Base-by-base conservation (phyloP, 2,329 filamentous ascomycete genomes). In the Pleoardoris graminearum region DNA sequence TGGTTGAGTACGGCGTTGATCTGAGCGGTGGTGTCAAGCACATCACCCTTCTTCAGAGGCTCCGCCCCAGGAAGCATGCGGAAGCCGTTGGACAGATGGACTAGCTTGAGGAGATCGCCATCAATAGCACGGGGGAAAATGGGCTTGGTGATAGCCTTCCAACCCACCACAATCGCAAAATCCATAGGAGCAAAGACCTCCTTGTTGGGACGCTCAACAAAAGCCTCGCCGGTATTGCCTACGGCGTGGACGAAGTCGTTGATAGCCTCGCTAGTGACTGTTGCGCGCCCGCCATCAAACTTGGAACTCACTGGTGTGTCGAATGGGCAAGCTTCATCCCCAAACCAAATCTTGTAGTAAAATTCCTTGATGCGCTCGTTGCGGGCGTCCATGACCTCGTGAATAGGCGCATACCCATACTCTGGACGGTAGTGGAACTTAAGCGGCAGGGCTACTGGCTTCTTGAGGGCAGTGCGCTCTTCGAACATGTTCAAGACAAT, bases 331-430 rank as follows among this genome's bases (percentile, higher is more conserved):
- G 82, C 76, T 68, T 96, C 92, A 54, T 92, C 83, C 36, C 91
- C 94, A 66, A 99, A 99, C 94, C 94, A 99, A 61, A 95, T 87
- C 63, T 87, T 87, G 86, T 96, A 99, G 82, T 99, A 99, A 75
- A 99, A 99, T 75, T 96, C 90, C 81, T 99, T 99, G 81, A 99
- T 97, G 60, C 91, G 89, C 71, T 99, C 93, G 72, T 99, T 99
- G 69, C 94, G 91, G 50, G 85, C 88, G 30, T 91, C 85, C 94
- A 99, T 99, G 58, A 97, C 89, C 75, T 99, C 94, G 56, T 88
- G 88, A 62, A 99, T 96, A 16, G 94, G 94, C n/a, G 95, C 93
- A 71, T 97, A 99, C 25, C 94, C 94, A 51, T 91, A 88, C 75
- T 97, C 93, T 1, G 94, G 94, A 71, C 92, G 90, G 77, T 99